phyloP scores from a whole-genome alignment of 2,329 filamentous ascomycete genomes.

The Aureobasidium mangrovei region DNA sequence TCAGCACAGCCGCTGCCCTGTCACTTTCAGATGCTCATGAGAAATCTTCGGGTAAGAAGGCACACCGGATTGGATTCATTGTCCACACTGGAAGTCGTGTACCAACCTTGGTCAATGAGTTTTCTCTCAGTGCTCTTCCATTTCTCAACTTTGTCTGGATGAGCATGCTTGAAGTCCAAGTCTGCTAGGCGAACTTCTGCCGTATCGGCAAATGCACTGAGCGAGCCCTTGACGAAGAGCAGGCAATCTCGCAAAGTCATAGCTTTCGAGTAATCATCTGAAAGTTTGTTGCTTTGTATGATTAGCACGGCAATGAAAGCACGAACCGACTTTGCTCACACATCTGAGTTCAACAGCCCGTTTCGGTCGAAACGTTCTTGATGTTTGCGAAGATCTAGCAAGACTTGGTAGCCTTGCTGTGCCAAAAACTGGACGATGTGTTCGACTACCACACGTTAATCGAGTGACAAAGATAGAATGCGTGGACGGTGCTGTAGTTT shows the following conservation, averaged over 20 bases:
- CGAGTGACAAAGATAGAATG: too few species aligned
- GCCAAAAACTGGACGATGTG: conserved; percentile 22
- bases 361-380: conserved; percentile 32
- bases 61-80: background rate
- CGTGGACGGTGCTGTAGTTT: background rate
- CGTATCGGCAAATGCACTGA: conserved; percentile 16
- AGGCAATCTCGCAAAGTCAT: conserved; percentile 43
- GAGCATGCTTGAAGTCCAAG: conserved; percentile 36
- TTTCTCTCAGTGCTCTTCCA: conserved; percentile 35
- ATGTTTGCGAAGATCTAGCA: conserved; percentile 29
- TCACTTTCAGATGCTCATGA: background rate
- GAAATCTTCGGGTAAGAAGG: conserved; percentile 1
- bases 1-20: too few species aligned
- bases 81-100: conserved; percentile 25
- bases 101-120: conserved; percentile 34
- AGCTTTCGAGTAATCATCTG: conserved; percentile 29
- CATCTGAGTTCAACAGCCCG: conserved; percentile 24
- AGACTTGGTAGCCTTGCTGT: conserved; percentile 27
- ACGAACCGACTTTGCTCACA: background rate
- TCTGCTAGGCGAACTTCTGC: conserved; percentile 38
- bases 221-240: conserved; percentile 30
- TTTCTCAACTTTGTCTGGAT: conserved; percentile 30
- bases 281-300: conserved; percentile 17
- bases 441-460: background rate
- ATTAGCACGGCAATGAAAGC: background rate